Base-by-base conservation (phyloP, 2,329 filamentous ascomycete species). In the Aureobasidium uvarum region DNA sequence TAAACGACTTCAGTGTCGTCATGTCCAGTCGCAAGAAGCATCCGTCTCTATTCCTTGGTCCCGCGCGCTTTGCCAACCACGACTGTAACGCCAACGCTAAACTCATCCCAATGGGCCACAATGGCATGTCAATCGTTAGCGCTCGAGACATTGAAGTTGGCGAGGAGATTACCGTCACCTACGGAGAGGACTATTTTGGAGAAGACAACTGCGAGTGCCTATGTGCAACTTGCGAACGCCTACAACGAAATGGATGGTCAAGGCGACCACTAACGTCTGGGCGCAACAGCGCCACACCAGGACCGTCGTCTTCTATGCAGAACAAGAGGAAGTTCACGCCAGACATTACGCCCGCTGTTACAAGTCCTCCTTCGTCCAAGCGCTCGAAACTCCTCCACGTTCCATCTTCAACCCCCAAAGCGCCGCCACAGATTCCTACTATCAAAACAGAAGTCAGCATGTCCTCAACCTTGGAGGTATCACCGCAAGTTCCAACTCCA, bases 1-100 rank as follows among this genome's bases (percentile, higher is more conserved):
- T 95, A 74, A 93, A 94, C 73, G 95, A 99, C 74, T 99, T 99
- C 76, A 97, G 93, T 75, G 93, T 99, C 69, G 93, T 99, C 38
- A 90, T 97, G 73, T 96, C 93, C 68, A 94, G 92, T 70, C 85
- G 95, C 66, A 94, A 90, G 78, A 97, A 96, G 78, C 89, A 89
- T 67, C 90, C 93, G 36, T 96, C 91, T 60, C 81, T 99, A 48
- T 98, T 99, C 74, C 88, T 99, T 74, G 95, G 95, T 0, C 96
- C 95, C 8, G 95, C 95, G 39, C 88, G 95, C 59, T 98, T 99
- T 76, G 92, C 95, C 31, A 99, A 99, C 74, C 95, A 99, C 77
- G 95, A 99, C 76, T 99, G 95, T 78, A 85, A 90, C 70, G 92
- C 95, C 38, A 99, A 98, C 79, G 93, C 93, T 10, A 86, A 88